A percentile compares a stretch with the other conserved stretches of the same genome.
Conservation (phyloP, 2,329 filamentous ascomycete species). For the Nemania serpens region DNA sequence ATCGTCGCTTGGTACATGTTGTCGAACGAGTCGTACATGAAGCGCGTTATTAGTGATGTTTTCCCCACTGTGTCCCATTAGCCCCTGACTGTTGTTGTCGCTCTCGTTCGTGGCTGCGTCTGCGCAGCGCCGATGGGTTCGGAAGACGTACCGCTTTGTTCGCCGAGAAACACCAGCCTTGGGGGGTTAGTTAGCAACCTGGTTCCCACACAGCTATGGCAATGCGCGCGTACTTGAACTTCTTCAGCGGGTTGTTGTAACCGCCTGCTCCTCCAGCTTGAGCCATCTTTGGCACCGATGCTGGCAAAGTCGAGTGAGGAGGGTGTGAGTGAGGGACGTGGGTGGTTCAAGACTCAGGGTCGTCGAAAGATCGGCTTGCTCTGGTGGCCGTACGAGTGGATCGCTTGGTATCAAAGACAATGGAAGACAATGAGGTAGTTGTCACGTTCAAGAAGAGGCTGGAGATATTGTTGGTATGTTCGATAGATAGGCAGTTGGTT, state of each 20-base stretch:
- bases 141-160: constrained; percentile 85
- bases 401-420: constrained; percentile 14
- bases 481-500: background rate
- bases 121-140: background rate
- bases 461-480: background rate
- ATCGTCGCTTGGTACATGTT: constrained; percentile 99
- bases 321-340: no score
- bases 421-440: background rate
- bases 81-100: background rate
- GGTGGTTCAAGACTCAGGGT: no score
- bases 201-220: constrained; percentile 17
- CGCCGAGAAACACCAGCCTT: constrained; percentile 94
- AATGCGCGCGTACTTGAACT: constrained; percentile 89
- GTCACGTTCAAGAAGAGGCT: constrained; percentile 1
- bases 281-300: constrained; percentile 67
- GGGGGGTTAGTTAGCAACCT: constrained; percentile 21
- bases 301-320: constrained; percentile 5
- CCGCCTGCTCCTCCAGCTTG: constrained; percentile 69
- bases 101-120: background rate
- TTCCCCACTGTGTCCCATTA: constrained; percentile 75
- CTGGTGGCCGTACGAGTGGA: constrained; percentile 2
- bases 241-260: constrained; percentile 99
- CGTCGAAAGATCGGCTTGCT: constrained; percentile 3
- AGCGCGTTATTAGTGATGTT: constrained; percentile 96
- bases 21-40: constrained; percentile 99